Base-by-base conservation (phyloP, 2,329 filamentous ascomycete species). In the Colletotrichum simmondsii region DNA sequence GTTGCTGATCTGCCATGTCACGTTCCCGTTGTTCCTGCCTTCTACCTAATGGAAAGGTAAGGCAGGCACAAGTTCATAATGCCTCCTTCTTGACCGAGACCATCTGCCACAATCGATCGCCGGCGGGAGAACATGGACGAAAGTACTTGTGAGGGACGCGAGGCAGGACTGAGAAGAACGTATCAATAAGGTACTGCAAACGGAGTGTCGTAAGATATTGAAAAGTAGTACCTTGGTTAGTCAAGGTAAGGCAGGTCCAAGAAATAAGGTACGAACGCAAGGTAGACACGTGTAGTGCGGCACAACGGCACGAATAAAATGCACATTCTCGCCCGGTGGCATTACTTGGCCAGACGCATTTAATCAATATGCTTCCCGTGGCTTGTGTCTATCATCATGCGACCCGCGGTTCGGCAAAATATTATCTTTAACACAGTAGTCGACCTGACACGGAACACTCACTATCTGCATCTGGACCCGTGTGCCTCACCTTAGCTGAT, bases 351-450 rank as follows among this genome's bases (percentile, higher is more conserved):
- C 59, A 56, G 49, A 65, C 49, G 42, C 22, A 28, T 14, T 54
- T 59, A 56, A 60, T 70, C 53, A 59, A 60, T 16, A 60, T 70
- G 67, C 54, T 46, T 70, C 53, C 19, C 22, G 28, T 56, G 54
- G 22, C 61, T 42, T 16, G 53, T 37, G 26, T 59, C 24, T 30
- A 19, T 46, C n/a, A 22, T 54, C 28, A 67, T 67, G 56, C 66
- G 35, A 30, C 66, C 32, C 16, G 16, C 37, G 37, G 37, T 42
- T 42, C 14, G 37, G 37, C 37, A 42, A 42, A 14, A 35, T 35
- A 35, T 11, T 4, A 35, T 12, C 32, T 35, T 35, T 32, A 32
- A 12, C 11, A 35, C 32, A 35, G 32, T 12, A 11, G 4, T 26
- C 19, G n/a, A 22, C 35, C 12, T 19, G 5, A 42, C n/a, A 52